Conservation (phyloP, 1,284 basidiomycete species). For the Cronartium quercuum region DNA sequence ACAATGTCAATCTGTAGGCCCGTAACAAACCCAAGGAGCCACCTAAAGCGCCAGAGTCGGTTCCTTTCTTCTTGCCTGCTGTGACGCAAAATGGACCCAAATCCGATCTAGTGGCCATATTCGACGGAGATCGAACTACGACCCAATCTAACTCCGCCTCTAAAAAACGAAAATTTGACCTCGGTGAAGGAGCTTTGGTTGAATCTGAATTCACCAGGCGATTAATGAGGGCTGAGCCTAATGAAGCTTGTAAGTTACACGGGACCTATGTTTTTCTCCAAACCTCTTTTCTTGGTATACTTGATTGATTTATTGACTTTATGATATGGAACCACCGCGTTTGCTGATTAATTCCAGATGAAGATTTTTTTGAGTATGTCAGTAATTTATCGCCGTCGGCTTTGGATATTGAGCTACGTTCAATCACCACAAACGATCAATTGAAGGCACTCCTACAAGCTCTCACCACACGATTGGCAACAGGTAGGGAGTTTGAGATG, state of each 20-base stretch:
- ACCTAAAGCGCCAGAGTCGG: constrained; percentile 86
- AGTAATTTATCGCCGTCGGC: constrained; percentile 84
- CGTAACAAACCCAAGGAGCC: constrained; percentile 94
- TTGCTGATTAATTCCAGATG: constrained; percentile 56
- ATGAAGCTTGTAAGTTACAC: constrained; percentile 62
- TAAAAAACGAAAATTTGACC: constrained; percentile 26
- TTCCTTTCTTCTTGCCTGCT: constrained; percentile 94
- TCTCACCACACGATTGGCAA: constrained; percentile 64
- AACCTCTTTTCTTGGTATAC: not conserved
- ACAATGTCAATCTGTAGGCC: constrained; percentile 55
- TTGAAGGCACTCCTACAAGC: constrained; percentile 69
- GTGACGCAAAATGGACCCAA: constrained; percentile 73
- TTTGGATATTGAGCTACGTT: constrained; percentile 82
- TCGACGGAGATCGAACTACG: constrained; percentile 48
- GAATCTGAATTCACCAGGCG: constrained; percentile 71
- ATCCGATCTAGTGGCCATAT: constrained; percentile 58
- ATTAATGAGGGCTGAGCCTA: constrained; percentile 58
- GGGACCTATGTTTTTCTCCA: not conserved
- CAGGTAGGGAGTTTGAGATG: constrained; percentile 87
- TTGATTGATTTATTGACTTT: not conserved
- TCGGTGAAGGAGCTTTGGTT: constrained; percentile 56
- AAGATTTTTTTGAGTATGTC: constrained; percentile 73
- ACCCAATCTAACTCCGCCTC: constrained; percentile 43
- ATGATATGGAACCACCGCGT: not conserved
- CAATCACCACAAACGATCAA: constrained; percentile 57